Evolutionary conservation across 208 protist genomes (phyloP).

Genomic region (Trypanosoma vivax): DNA sequence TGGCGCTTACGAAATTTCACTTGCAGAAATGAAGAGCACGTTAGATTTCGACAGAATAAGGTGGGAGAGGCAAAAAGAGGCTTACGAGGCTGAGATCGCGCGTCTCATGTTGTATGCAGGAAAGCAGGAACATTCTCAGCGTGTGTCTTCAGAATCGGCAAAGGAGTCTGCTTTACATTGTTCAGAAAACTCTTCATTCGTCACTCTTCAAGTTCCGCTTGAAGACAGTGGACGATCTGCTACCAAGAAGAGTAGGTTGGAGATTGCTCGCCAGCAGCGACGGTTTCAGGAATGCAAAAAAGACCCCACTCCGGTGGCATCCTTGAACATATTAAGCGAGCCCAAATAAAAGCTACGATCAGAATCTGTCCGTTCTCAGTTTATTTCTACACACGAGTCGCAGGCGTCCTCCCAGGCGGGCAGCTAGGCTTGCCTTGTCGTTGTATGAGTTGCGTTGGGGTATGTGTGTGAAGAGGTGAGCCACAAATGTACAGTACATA

Average conservation of each 20-base stretch:
- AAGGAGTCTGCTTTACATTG: background rate
- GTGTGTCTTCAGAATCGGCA: slow-evolving; percentile 3
- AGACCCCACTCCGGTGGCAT: slow-evolving; percentile 7
- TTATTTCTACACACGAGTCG: background rate
- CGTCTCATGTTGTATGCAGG: background rate
- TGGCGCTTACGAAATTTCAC: background rate
- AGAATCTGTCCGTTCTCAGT: slow-evolving; percentile 4
- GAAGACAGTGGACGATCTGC: background rate
- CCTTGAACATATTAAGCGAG: slow-evolving; percentile 14
- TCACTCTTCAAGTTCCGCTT: background rate
- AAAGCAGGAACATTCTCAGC: background rate
- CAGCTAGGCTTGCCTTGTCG: too few species aligned
- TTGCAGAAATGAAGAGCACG: slow-evolving; percentile 6
- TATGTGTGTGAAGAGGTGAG: too few species aligned
- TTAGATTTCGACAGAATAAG: slow-evolving; percentile 9
- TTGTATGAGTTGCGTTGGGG: too few species aligned
- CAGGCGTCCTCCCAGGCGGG: too few species aligned
- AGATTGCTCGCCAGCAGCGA: slow-evolving; percentile 12
- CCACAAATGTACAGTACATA: too few species aligned
- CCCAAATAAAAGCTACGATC: slow-evolving; percentile 13
- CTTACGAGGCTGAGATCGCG: slow-evolving; percentile 7
- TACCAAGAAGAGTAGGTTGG: slow-evolving; percentile 21
- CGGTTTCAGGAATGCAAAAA: slow-evolving; percentile 2
- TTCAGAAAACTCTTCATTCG: background rate
- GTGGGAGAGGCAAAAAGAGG: slow-evolving; percentile 8